These are phyloP conservation scores for Globisporangium alternatum DNA, from an alignment of 352 stramenopile genomes.

Conservation along the genomic window DNA sequence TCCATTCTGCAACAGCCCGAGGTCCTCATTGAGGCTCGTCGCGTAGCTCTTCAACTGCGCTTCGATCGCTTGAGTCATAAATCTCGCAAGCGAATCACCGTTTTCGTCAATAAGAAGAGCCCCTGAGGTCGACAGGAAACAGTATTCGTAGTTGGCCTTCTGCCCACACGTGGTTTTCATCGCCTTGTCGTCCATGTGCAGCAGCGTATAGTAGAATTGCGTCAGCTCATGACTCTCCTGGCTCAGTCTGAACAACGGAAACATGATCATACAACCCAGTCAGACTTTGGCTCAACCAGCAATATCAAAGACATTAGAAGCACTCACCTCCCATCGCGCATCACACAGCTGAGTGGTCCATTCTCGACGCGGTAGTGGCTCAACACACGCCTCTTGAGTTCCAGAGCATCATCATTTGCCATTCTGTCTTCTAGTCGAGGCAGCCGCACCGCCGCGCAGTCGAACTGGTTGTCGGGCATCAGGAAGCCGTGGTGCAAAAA, in stretches of 20 bases:
- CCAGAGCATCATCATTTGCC: slow-evolving; percentile 9
- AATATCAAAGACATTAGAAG: not conserved
- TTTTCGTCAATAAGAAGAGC: slow-evolving; percentile 3
- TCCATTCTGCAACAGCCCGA: slow-evolving; percentile 1
- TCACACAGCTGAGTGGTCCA: slow-evolving; percentile 27
- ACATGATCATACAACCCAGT: not conserved
- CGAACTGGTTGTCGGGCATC: slow-evolving; percentile 82
- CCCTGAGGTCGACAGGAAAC: slow-evolving; percentile 25
- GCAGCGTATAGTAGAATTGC: slow-evolving; percentile 30
- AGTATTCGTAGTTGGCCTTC: slow-evolving; percentile 25
- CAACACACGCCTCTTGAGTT: slow-evolving; percentile 27
- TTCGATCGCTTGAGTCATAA: slow-evolving; percentile 13
- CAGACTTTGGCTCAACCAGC: not conserved
- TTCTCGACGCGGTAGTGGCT: slow-evolving; percentile 33
- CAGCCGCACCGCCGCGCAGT: slow-evolving; percentile 72
- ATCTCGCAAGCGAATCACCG: slow-evolving; percentile 10
- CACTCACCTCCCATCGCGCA: slow-evolving; percentile 27
- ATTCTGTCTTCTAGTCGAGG: slow-evolving; percentile 11
- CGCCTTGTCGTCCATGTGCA: slow-evolving; percentile 19
- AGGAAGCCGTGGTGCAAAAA: slow-evolving; percentile 92
- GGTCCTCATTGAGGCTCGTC: slow-evolving; percentile 44
- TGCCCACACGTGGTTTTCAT: slow-evolving; percentile 21
- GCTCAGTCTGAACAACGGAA: slow-evolving; percentile 6
- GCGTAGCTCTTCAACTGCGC: slow-evolving; percentile 30
- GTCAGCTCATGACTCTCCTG: slow-evolving; percentile 22